phyloP scores from a whole-genome alignment of 2,329 filamentous ascomycete species.

The Aureobasidium sp. region DNA sequence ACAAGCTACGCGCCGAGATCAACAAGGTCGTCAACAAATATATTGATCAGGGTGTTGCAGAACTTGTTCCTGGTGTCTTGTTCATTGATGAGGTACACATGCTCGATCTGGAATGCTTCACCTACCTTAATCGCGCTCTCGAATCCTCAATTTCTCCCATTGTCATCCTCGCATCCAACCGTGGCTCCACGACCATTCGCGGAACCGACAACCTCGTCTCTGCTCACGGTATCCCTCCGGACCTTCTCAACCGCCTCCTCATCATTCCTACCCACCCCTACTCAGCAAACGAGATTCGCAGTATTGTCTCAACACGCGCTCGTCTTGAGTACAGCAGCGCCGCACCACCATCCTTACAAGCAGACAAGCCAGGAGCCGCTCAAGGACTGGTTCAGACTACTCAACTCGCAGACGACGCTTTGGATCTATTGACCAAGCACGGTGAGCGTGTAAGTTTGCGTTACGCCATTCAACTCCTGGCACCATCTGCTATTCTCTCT shows the following conservation, averaged over 20 bases:
- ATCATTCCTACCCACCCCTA: slow-evolving; percentile 95
- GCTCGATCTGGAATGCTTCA: slow-evolving; percentile 99
- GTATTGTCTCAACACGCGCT: slow-evolving; percentile 78
- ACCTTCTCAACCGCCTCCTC: slow-evolving; percentile 86
- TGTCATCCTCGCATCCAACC: slow-evolving; percentile 94
- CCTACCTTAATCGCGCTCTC: slow-evolving; percentile 95
- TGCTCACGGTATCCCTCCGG: slow-evolving; percentile 87
- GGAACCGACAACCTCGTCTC: slow-evolving; percentile 58
- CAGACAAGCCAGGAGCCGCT: slow-evolving; percentile 19
- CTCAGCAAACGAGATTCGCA: slow-evolving; percentile 79
- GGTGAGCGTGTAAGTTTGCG: slow-evolving; percentile 84
- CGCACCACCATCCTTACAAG: slow-evolving; percentile 27
- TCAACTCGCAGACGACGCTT: slow-evolving; percentile 68
- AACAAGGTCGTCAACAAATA: slow-evolving; percentile 99
- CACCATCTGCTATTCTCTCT: slow-evolving; percentile 83
- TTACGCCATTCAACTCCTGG: slow-evolving; percentile 87
- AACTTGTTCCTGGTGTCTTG: slow-evolving; percentile 93
- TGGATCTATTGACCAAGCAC: slow-evolving; percentile 79
- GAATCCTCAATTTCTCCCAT: slow-evolving; percentile 93
- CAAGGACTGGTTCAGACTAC: slow-evolving; percentile 50
- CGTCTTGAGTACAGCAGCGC: slow-evolving; percentile 31
- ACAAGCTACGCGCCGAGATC: slow-evolving; percentile 91
- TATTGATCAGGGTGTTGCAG: slow-evolving; percentile 95
- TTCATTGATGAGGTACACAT: slow-evolving; percentile 99
- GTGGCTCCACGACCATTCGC: slow-evolving; percentile 86